Conservation (phyloP, 148 eudicot species). For the Nepenthes gracilis region DNA sequence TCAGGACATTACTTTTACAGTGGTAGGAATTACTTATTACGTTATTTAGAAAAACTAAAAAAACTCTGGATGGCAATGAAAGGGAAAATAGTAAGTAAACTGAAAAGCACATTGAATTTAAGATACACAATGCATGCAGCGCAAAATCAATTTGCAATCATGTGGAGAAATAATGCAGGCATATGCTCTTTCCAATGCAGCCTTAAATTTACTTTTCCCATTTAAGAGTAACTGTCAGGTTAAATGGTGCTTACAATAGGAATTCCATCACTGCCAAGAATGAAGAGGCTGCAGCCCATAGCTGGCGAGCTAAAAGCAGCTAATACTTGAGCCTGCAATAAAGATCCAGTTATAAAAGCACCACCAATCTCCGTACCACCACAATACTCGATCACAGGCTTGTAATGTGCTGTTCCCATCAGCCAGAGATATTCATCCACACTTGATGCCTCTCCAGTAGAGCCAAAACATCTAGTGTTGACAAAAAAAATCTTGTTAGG, state of each 20-base stretch:
- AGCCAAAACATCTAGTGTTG: constrained; percentile 63
- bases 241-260: constrained; percentile 51
- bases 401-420: constrained; percentile 86
- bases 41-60: no score
- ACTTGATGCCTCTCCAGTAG: constrained; percentile 96
- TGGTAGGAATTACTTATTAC: no score
- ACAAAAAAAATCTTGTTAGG: constrained; percentile 1
- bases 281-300: constrained; percentile 70
- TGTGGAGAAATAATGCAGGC: no score
- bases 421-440: constrained; percentile 94
- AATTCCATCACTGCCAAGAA: constrained; percentile 62
- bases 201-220: background rate
- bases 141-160: background rate
- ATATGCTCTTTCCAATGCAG: background rate
- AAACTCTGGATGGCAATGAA: no score
- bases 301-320: constrained; percentile 94
- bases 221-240: constrained; percentile 6
- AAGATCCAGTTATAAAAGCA: constrained; percentile 72
- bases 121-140: background rate
- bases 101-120: no score
- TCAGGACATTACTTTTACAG: no score
- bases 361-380: constrained; percentile 99
- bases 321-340: constrained; percentile 76
- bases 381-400: constrained; percentile 89
- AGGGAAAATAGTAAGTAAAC: no score